phyloP scores from a whole-genome alignment of 2,329 filamentous ascomycete species.

The Paecilomyces formosus region DNA sequence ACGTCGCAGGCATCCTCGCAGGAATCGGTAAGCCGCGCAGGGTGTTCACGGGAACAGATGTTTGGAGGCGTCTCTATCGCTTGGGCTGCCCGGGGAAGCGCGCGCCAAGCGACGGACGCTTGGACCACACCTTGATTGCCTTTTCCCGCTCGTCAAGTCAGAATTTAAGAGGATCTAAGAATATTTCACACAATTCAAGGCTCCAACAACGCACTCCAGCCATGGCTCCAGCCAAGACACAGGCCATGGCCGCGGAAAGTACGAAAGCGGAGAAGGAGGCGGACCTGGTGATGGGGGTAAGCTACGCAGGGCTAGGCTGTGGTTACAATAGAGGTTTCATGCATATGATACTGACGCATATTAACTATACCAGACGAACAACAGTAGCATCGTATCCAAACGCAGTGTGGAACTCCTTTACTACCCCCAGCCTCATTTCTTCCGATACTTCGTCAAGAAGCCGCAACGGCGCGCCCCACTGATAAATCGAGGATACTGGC shows the following conservation, averaged over 20 bases:
- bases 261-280: slow-evolving; percentile 37
- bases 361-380: slow-evolving; percentile 59
- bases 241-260: slow-evolving; percentile 10
- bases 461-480: slow-evolving; percentile 75
- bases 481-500: slow-evolving; percentile 84
- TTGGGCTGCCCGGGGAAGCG: slow-evolving; percentile 7
- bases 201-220: background rate
- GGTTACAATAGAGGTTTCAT: background rate
- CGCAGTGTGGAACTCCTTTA: slow-evolving; percentile 87
- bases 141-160: slow-evolving; percentile 2
- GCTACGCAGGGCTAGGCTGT: slow-evolving; percentile 10
- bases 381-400: slow-evolving; percentile 86
- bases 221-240: slow-evolving; percentile 2
- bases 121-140: slow-evolving; percentile 31
- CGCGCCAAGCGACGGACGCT: slow-evolving; percentile 27
- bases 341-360: slow-evolving; percentile 1
- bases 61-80: slow-evolving; percentile 1
- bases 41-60: background rate
- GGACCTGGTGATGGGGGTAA: slow-evolving; percentile 48
- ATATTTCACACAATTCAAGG: background rate
- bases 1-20: background rate
- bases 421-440: slow-evolving; percentile 73
- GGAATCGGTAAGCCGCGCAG: background rate
- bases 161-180: background rate
- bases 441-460: slow-evolving; percentile 79